phyloP scores from a whole-genome alignment of 2,329 filamentous ascomycete genomes.

The Nemania serpens region DNA sequence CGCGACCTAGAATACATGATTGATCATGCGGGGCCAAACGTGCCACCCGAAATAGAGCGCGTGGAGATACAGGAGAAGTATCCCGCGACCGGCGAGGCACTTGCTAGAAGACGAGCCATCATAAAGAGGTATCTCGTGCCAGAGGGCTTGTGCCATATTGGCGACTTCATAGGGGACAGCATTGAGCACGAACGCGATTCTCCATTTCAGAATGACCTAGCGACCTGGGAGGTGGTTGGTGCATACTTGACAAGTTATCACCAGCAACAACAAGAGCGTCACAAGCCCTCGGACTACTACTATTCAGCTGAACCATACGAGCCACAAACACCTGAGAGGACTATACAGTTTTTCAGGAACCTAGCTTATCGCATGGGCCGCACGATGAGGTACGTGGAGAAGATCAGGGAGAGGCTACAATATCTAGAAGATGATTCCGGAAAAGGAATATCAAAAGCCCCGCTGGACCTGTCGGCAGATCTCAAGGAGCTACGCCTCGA shows the following conservation, averaged over 20 bases:
- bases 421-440: slow-evolving; percentile 13
- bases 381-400: slow-evolving; percentile 38
- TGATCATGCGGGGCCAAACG: slow-evolving; percentile 25
- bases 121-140: slow-evolving; percentile 24
- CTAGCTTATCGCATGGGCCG: slow-evolving; percentile 48
- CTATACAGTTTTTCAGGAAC: slow-evolving; percentile 40
- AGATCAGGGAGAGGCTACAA: slow-evolving; percentile 32
- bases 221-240: slow-evolving; percentile 33
- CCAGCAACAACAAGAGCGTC: slow-evolving; percentile 8
- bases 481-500: slow-evolving; percentile 24
- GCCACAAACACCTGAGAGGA: slow-evolving; percentile 34
- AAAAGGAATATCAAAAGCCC: background rate
- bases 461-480: slow-evolving; percentile 23
- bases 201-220: slow-evolving; percentile 36
- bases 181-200: slow-evolving; percentile 25
- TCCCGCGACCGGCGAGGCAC: background rate
- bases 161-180: background rate
- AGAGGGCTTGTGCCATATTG: slow-evolving; percentile 20
- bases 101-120: slow-evolving; percentile 17
- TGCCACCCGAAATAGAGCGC: slow-evolving; percentile 17
- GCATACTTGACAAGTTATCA: slow-evolving; percentile 12
- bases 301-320: slow-evolving; percentile 7
- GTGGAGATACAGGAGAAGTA: slow-evolving; percentile 16
- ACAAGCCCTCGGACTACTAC: background rate
- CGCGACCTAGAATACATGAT: slow-evolving; percentile 28